Base-by-base conservation (phyloP, 148 eudicot genomes). In the Rhododendron kiyosumense region DNA sequence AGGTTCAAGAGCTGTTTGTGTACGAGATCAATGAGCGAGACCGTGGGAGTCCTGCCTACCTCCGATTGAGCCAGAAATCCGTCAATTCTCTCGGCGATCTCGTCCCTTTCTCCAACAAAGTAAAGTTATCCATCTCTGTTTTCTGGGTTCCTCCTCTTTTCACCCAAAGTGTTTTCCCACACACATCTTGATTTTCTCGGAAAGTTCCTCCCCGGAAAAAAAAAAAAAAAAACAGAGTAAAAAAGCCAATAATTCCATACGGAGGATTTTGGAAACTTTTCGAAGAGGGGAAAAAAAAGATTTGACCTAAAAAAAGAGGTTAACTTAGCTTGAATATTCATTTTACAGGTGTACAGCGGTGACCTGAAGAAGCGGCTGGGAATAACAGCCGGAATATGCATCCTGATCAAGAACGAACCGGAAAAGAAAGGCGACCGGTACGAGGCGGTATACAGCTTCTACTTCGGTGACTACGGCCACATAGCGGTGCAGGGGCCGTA, bases 21-120 rank as follows among this genome's bases (percentile, higher is more conserved):
- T 94, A 94, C 76, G 96, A 94, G 89, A 90, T 94, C 46, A 94
- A 94, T 85, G 96, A 94, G 79, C 87, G 93, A 18, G 96, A 94
- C 77, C 91, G 94, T 65, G 96, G 94, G 3, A 94, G 96, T 89
- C 96, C 95, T 7, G 95, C 90, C 9, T 90, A 88, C 71, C 94
- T 94, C 59, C 84, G 89, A 57, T 87, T 94, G 80, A 91, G 94
- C 89, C 91, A 91, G 69, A 92, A 93, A 49, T 24, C 85, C 36
- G 91, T 89, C 79, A 90, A 90, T 76, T 89, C 94, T 36, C 92
- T 94, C 32, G 96, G 96, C 43, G 96, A 94, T 88, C 90, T 94
- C 71, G 96, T 92, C 80, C 95, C 95, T 46, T 92, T 94, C 87
- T 83, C 86, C 88, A 94, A 94, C 89, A 94, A 94, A 85, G 91